phyloP scores from a whole-genome alignment of 768 basidiomycete species.

The Porpolomopsis calyptriformis region DNA sequence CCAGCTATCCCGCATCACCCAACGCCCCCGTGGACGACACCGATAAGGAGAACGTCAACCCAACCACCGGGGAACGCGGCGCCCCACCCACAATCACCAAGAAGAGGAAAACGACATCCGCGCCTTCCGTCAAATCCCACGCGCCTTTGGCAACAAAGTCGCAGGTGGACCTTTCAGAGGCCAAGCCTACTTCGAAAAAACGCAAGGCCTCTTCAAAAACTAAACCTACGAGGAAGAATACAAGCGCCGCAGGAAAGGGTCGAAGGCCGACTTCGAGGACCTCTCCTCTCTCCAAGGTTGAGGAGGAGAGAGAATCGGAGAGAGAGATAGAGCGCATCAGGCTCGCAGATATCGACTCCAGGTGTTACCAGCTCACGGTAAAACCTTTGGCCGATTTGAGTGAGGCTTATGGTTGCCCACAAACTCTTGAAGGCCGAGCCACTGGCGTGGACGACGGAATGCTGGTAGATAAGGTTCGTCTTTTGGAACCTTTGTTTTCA shows the following conservation, averaged over 20 bases:
- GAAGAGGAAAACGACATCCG: slow-evolving; percentile 57
- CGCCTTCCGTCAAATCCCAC: no score
- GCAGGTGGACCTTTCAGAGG: slow-evolving; percentile 29
- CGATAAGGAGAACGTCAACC: slow-evolving; percentile 79
- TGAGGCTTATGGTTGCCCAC: slow-evolving; percentile 47
- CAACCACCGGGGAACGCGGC: slow-evolving; percentile 56
- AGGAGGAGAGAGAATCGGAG: slow-evolving; percentile 35
- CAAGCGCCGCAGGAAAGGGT: slow-evolving; percentile 19
- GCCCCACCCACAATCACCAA: slow-evolving; percentile 36
- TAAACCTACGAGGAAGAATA: slow-evolving; percentile 30
- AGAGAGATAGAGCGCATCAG: slow-evolving; percentile 17
- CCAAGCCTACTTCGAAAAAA: slow-evolving; percentile 46
- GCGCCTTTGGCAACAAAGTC: slow-evolving; percentile 51
- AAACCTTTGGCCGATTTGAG: slow-evolving; percentile 69
- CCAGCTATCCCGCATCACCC: slow-evolving; percentile 1
- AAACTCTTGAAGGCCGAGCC: no score
- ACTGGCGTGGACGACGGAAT: slow-evolving; percentile 23
- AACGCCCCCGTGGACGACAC: background rate
- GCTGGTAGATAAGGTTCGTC: slow-evolving; percentile 25
- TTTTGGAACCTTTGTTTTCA: no score
- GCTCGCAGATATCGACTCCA: slow-evolving; percentile 45
- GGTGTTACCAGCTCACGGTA: slow-evolving; percentile 73
- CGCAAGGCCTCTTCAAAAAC: slow-evolving; percentile 37
- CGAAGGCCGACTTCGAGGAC: slow-evolving; percentile 26
- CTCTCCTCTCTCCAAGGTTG: slow-evolving; percentile 46